These are phyloP conservation scores for Pestalotiopsis sp. DNA, from an alignment of 2,329 filamentous ascomycete genomes.

Conservation along the genomic window DNA sequence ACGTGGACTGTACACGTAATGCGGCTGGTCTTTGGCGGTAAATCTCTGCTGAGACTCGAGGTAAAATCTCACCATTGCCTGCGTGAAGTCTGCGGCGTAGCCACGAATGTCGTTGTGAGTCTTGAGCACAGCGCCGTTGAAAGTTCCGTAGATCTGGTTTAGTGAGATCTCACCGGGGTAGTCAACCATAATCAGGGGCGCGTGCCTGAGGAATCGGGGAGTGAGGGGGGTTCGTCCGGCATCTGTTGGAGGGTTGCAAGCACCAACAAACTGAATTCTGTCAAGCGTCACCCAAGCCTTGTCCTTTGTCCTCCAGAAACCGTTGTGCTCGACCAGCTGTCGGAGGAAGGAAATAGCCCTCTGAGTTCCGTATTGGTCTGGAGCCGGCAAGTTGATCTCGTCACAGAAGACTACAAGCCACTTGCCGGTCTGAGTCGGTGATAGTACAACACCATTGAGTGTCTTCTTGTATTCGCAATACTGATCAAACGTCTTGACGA, in stretches of 20 bases:
- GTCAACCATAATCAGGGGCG: slow-evolving; percentile 99
- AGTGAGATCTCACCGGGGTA: slow-evolving; percentile 96
- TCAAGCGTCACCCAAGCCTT: slow-evolving; percentile 98
- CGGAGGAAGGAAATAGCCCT: slow-evolving; percentile 96
- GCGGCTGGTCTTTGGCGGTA: slow-evolving; percentile 94
- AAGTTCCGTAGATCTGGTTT: slow-evolving; percentile 97
- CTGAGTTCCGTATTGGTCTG: slow-evolving; percentile 97
- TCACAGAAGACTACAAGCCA: slow-evolving; percentile 99
- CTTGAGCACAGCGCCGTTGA: slow-evolving; percentile 95
- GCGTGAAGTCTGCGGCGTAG: slow-evolving; percentile 90
- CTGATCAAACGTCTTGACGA: slow-evolving; percentile 99
- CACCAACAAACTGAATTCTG: slow-evolving; percentile 97
- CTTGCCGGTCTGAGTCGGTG: slow-evolving; percentile 92
- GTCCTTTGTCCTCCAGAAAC: slow-evolving; percentile 97
- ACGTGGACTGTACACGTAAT: slow-evolving; percentile 99
- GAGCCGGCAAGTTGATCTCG: slow-evolving; percentile 97
- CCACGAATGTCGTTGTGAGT: slow-evolving; percentile 94
- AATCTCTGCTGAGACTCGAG: slow-evolving; percentile 92
- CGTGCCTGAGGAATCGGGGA: slow-evolving; percentile 90
- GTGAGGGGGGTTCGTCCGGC: slow-evolving; percentile 94
- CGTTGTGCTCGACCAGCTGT: slow-evolving; percentile 97
- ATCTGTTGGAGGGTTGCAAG: slow-evolving; percentile 97
- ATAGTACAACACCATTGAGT: slow-evolving; percentile 91
- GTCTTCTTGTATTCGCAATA: slow-evolving; percentile 99
- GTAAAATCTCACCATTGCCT: slow-evolving; percentile 97